Evolutionary conservation across 2,329 filamentous ascomycete species (phyloP), one percentile per base, ranked within the genome.

Genomic region (Scorias spongiosa): DNA sequence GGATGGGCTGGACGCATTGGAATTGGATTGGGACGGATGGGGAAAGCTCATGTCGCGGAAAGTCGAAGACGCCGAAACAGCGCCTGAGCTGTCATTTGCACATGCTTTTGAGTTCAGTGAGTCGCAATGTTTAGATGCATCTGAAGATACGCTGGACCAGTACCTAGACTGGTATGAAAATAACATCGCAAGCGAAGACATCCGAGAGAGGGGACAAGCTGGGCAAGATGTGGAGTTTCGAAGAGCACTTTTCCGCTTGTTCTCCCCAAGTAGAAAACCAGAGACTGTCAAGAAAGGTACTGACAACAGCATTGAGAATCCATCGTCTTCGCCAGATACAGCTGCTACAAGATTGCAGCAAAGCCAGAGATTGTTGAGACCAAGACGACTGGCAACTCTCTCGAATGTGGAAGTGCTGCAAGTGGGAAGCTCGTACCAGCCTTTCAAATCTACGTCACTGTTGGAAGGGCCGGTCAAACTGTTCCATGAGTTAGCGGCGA

Each of bases 121-220:
- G 44, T 63, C 66, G 3, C 74, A 85, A 51, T 71, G 84, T 8
- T 69, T 79, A 36, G 59, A 65, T 1, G 79, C 88, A 75, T 68
- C 65, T 2, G 63, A 69, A 5, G 63, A 70, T 17, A 71, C 81
- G 49, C 64, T 89, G 32, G 82, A 88, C 54, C 74, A 81, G 46
- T 89, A 87, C 55, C 69, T 93, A 61, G 76, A 85, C 60, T 91
- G 82, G 78, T 88, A 83, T 57, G 78, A 84, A 56, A 69, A 71
- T 45, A 80, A 71, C 39, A 84, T 78, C 68, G 61, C 76, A 39
- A 66, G 69, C 48, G 66, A 72, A 44, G 59, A 63, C 42, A 53
- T 61, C 12, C 53, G 59, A 10, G 57, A 62, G 29, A 54, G 57
- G 10, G 58, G 56, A 11, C 52, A 55, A 17, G 49, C 52, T 45